Evolutionary conservation across 1,284 basidiomycete genomes (phyloP), one percentile per base, ranked within the genome.

Genomic region (Amylostereum areolatum): DNA sequence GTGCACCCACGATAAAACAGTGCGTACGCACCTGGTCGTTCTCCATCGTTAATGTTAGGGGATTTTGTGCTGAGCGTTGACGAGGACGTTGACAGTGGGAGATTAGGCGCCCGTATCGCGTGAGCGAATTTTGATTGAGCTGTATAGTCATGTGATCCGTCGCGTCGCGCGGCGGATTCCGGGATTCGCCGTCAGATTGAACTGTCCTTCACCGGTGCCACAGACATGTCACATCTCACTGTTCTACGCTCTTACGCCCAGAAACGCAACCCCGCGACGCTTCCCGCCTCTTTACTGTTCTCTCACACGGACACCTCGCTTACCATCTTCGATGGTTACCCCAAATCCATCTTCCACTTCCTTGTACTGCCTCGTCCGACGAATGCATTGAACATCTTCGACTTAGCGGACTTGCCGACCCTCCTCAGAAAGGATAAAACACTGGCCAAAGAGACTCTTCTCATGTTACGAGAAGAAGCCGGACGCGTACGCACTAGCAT

Each of bases 321-420:
- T 37, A 88, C 87, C 3, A 77, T 97, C 47, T 92, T 85, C 61
- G 94, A 97, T 69, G 79, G 75, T 18, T 97, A 77, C 63, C 90
- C 90, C 5, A 97, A 97, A 70, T 77, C 88, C 2, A 82, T 79
- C 48, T 93, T 90, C 63, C 92, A 96, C 65, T 85, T 90, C 59
- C 76, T 93, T 39, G 66, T 93, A 49, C 69, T 93, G 11, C 91
- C 91, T 35, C 80, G 87, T 53, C 52, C 59, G 49, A 25, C 60
- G 48, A 49, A 18, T 55, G 32, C 45, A 31, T 46, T 76, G 45
- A 67, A 62, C 3, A 60, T 63, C 2, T 55, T 59, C 8, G 69
- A 79, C 29, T 71, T 92, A 10, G 62, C 70, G 33, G 81, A 74
- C 61, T 72, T 95, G 6, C 73, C 71, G 37, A 66, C 77, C 2